phyloP scores from a whole-genome alignment of 1,284 basidiomycete species.

The Ceratobasidium sp. region DNA sequence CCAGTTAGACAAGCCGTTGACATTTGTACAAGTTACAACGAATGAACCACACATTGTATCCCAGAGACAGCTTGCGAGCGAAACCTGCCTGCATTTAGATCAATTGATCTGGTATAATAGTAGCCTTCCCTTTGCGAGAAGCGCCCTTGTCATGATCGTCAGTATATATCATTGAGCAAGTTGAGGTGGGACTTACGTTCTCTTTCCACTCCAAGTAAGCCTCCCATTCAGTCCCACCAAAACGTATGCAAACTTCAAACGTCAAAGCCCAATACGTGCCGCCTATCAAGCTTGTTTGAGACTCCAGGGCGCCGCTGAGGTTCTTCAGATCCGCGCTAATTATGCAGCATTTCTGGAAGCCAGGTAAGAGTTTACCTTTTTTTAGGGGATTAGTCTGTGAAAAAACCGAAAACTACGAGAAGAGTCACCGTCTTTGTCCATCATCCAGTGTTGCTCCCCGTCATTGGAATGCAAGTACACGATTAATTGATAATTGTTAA shows the following conservation, averaged over 20 bases:
- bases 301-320: conserved; percentile 5
- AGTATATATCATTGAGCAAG: neutral
- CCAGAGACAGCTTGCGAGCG: too few relatives aligned
- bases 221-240: conserved; percentile 37
- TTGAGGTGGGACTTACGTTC: neutral
- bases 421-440: neutral
- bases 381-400: neutral
- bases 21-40: too few relatives aligned
- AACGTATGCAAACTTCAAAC: conserved; percentile 33
- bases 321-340: conserved; percentile 1
- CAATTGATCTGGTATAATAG: neutral
- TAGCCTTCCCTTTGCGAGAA: conserved; percentile 1
- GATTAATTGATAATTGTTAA: neutral
- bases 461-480: neutral
- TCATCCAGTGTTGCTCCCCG: neutral
- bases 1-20: too few relatives aligned
- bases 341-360: neutral
- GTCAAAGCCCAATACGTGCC: conserved; percentile 22
- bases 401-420: neutral
- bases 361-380: neutral
- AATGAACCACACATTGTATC: too few relatives aligned
- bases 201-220: conserved; percentile 47
- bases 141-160: neutral
- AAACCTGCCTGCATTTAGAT: neutral
- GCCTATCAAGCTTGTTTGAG: neutral